Evolutionary conservation across 106 monocot genomes (phyloP).

Genomic region (Dendrobium catenatum): DNA sequence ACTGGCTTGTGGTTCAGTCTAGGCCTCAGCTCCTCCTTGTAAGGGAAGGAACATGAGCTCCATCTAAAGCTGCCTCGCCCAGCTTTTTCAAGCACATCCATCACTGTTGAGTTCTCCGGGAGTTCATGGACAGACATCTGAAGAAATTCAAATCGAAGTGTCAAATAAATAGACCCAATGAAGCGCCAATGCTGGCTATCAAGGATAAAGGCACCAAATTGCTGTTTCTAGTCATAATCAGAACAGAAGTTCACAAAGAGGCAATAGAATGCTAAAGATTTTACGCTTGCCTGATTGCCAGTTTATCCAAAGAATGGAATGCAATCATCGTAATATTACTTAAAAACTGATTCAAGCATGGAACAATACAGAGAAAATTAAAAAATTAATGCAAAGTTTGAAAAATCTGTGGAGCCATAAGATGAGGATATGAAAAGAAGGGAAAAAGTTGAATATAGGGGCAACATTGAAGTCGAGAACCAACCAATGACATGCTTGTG

Average conservation of each 20-base stretch:
- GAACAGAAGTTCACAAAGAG: too few species aligned
- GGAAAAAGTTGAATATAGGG: too few species aligned
- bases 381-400: too few species aligned
- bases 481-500: not conserved
- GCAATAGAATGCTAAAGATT: not conserved
- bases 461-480: not conserved
- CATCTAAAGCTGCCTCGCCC: conserved; percentile 27
- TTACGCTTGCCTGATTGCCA: not conserved
- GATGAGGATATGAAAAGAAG: too few species aligned
- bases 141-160: not conserved
- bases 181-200: not conserved
- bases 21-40: conserved; percentile 63
- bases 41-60: conserved; percentile 22
- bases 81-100: conserved; percentile 45
- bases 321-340: not conserved
- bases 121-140: conserved; percentile 86
- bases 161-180: not conserved
- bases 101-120: conserved; percentile 56
- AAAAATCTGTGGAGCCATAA: too few species aligned
- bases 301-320: not conserved
- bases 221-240: too few species aligned
- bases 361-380: too few species aligned
- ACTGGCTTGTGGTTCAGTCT: conserved; percentile 44
- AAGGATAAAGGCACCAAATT: not conserved
- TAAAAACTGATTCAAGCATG: too few species aligned